These are phyloP conservation scores for Plasmodiophora brassicae DNA, from an alignment of 208 protist species.

Conservation along the genomic window DNA sequence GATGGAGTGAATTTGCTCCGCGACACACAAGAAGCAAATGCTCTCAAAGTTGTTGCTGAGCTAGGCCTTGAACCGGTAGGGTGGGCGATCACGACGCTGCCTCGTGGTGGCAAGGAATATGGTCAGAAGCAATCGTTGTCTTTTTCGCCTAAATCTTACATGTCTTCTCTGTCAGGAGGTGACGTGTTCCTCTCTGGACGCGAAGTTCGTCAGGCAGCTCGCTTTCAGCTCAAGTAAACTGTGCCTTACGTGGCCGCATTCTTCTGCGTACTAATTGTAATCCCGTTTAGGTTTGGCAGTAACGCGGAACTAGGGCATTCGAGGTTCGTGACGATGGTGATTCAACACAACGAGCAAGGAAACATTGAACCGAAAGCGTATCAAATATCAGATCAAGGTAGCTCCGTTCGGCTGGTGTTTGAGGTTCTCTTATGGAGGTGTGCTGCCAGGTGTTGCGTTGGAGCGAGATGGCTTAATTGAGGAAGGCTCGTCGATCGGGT, in stretches of 20 bases:
- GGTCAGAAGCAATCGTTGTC: neutral
- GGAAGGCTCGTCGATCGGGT: neutral
- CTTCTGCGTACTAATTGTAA: no score
- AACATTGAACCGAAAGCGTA: conserved; percentile 23
- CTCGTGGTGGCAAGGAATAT: neutral
- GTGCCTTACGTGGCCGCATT: no score
- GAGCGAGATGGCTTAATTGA: neutral
- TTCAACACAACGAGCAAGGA: conserved; percentile 1
- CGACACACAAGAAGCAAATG: neutral
- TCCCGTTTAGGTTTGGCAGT: neutral
- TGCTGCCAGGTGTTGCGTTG: neutral
- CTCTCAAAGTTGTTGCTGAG: neutral
- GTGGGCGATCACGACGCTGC: neutral
- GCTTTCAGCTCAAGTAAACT: conserved; percentile 13
- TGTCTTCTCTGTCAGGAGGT: conserved; percentile 1
- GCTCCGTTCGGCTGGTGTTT: neutral
- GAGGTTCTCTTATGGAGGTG: neutral
- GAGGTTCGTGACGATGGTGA: conserved; percentile 18
- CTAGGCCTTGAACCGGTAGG: neutral
- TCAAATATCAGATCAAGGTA: conserved; percentile 19
- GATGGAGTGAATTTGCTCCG: neutral
- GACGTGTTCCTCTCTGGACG: neutral
- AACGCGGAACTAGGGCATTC: conserved; percentile 18
- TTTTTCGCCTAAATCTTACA: neutral
- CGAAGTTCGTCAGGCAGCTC: conserved; percentile 6